Conservation (phyloP, 1,284 basidiomycete species). For the Tylopilus orsonianus region DNA sequence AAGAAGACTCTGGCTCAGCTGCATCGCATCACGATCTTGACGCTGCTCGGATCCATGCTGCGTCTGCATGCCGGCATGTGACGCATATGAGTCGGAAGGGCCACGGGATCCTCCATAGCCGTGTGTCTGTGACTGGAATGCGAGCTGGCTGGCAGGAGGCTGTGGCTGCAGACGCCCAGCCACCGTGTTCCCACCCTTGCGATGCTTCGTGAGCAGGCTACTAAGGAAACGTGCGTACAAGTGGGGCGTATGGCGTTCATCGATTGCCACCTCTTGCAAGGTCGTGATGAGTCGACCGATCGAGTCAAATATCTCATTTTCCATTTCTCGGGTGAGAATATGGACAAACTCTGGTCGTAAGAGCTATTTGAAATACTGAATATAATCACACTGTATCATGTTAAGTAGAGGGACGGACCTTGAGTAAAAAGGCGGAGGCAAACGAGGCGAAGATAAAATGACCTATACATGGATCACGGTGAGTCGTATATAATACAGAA, state of each 20-base stretch:
- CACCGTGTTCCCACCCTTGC: constrained; percentile 55
- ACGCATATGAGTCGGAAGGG: constrained; percentile 6
- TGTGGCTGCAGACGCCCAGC: constrained; percentile 24
- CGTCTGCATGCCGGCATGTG: constrained; percentile 9
- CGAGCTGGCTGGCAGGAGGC: constrained; percentile 30
- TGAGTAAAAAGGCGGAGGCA: constrained; percentile 81
- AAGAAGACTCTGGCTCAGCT: constrained; percentile 11
- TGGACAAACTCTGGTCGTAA: constrained; percentile 70
- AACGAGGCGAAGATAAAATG: constrained; percentile 85
- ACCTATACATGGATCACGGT: constrained; percentile 38
- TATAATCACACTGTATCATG: not conserved
- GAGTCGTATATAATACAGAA: not conserved
- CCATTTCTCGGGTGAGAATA: constrained; percentile 55
- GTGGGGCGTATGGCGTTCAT: constrained; percentile 78
- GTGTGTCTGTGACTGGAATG: constrained; percentile 7
- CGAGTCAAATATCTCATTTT: constrained; percentile 67
- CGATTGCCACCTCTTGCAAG: constrained; percentile 74
- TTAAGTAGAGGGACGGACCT: constrained; percentile 45
- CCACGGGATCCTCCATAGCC: constrained; percentile 8
- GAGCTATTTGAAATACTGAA: constrained; percentile 43
- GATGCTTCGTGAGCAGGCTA: constrained; percentile 63
- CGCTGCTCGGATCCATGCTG: constrained; percentile 12
- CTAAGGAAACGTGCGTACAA: constrained; percentile 79
- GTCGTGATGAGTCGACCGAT: constrained; percentile 73
- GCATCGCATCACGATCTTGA: constrained; percentile 20